Evolutionary conservation across 345 rosid species (phyloP), one percentile per base, ranked within the genome.

Genomic region (Aethionema arabicum): DNA sequence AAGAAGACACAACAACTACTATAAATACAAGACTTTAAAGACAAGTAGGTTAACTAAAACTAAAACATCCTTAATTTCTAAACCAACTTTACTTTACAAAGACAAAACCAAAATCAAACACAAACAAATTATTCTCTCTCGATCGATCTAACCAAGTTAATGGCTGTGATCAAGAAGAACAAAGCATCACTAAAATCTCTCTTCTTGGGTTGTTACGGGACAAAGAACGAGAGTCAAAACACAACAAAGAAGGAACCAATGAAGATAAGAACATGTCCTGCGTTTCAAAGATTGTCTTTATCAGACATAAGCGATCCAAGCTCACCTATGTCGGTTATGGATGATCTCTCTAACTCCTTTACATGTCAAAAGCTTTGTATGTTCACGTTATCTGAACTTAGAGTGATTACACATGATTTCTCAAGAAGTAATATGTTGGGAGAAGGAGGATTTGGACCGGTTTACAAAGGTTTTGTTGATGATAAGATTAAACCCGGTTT

Each of bases 401-500:
- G 81, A 58, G 32, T 68, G 30, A 62, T 77, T 8, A 86, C 97
- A 0, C 74, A 78, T 29, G 72, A 63, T 59, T 86, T 83, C 58
- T 65, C 84, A 0, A 56, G 83, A 65, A 70, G 72, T 73, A 86
- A 82, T 56, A 61, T 86, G 52, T 72, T 86, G 4, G 97, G 95
- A 0, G 85, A 83, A 79, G 97, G 95, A 5, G 90, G 95, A 52
- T 86, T 90, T 31, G 95, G 97, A 2, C 87, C 82, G 0, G 95
- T 90, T 48, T 78, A 81, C 65, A 86, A 90, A 60, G 97, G 95
- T 14, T 85, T 84, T 31, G 27, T 82, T 4, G 83, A 80, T 66
- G 86, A 79, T 56, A 81, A 78, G 59, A 53, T 83, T 16, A 73
- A 78, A 66, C 86, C 76, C 0, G 90, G 88, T 36, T 63, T 80